Percentiles rank a stretch among this genome's conserved stretches.
phyloP scores from a whole-genome alignment of 2,329 filamentous ascomycete species.

The Polytolypa hystricis region DNA sequence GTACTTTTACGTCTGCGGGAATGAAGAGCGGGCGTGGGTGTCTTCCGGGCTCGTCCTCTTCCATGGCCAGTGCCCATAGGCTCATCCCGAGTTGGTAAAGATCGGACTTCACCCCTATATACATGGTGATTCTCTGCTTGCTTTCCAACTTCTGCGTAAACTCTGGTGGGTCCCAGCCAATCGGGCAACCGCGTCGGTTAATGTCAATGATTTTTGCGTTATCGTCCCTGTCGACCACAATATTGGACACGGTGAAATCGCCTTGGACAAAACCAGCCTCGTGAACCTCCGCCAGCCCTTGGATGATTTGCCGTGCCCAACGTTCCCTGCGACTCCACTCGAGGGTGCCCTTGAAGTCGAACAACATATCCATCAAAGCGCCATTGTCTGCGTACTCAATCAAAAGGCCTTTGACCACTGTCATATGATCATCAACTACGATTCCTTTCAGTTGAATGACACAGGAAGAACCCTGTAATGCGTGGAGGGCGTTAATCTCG shows the following conservation, averaged over 20 bases:
- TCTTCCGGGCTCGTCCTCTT: conserved; percentile 81
- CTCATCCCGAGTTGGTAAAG: conserved; percentile 96
- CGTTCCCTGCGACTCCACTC: conserved; percentile 65
- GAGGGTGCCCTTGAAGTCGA: conserved; percentile 55
- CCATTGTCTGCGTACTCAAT: conserved; percentile 81
- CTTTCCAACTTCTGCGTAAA: conserved; percentile 74
- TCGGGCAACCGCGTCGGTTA: conserved; percentile 90
- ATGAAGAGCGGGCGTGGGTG: conserved; percentile 58
- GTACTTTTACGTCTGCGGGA: conserved; percentile 47
- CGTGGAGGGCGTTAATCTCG: conserved; percentile 88
- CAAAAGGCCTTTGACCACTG: conserved; percentile 73
- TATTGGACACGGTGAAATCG: conserved; percentile 94
- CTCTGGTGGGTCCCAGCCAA: conserved; percentile 96
- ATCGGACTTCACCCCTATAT: conserved; percentile 96
- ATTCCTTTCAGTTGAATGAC: conserved; percentile 83
- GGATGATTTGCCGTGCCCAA: conserved; percentile 87
- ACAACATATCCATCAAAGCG: conserved; percentile 81
- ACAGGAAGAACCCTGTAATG: conserved; percentile 57
- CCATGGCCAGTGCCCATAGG: conserved; percentile 77
- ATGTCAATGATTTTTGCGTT: conserved; percentile 97
- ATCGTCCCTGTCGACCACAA: conserved; percentile 75
- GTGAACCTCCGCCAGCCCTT: conserved; percentile 83
- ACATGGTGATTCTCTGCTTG: conserved; percentile 86
- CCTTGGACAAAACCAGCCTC: conserved; percentile 95
- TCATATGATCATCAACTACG: conserved; percentile 65